Evolutionary conservation across 257 asterid genomes (phyloP).

Genomic region (Thymus mandschuricus): DNA sequence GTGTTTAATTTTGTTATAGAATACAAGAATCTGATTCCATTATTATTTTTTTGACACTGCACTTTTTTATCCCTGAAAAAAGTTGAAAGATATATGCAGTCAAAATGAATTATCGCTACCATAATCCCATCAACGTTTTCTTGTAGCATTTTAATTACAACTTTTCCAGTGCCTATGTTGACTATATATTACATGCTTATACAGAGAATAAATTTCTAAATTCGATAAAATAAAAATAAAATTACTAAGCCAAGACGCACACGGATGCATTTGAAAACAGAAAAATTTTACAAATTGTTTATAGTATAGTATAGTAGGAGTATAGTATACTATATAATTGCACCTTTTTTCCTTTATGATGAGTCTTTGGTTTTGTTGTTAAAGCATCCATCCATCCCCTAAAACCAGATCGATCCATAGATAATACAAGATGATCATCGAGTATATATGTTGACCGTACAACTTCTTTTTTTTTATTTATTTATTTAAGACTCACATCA

Average conservation of each 20-base stretch:
- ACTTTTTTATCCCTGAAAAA: not conserved
- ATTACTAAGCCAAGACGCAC: not conserved
- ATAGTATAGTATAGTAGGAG: too few relatives aligned
- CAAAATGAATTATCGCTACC: not conserved
- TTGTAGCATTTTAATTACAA: too few relatives aligned
- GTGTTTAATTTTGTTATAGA: not conserved
- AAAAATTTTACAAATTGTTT: not conserved
- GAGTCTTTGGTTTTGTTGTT: not conserved
- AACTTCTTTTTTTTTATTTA: not conserved
- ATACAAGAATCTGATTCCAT: conserved; percentile 15
- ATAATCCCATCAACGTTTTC: not conserved
- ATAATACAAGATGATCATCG: too few relatives aligned
- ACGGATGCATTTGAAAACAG: conserved; percentile 10
- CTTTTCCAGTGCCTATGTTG: too few relatives aligned
- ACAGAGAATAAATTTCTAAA: not conserved
- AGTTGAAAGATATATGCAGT: not conserved
- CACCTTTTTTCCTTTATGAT: not conserved
- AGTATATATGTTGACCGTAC: conserved; percentile 13
- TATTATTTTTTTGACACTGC: not conserved
- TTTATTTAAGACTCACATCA: not conserved
- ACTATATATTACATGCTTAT: too few relatives aligned
- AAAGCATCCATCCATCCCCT: not conserved
- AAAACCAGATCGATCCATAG: not conserved
- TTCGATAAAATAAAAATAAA: too few relatives aligned
- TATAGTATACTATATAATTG: not conserved